Evolutionary conservation across 257 asterid species (phyloP).

Genomic region (Orobanche coerulescens): DNA sequence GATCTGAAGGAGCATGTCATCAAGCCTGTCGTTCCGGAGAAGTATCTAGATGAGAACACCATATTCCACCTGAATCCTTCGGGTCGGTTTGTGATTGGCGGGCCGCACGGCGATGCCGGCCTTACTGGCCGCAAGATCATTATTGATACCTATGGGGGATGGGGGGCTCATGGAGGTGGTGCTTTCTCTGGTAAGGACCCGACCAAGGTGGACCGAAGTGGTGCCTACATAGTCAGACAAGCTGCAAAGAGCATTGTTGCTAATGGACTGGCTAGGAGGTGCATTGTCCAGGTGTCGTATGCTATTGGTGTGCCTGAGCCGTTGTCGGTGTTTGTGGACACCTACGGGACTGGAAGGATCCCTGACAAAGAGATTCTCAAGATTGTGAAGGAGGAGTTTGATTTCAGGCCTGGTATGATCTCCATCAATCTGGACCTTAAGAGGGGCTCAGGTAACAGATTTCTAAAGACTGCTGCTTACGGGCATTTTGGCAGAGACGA

Average conservation of each 20-base stretch:
- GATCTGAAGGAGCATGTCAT: constrained; percentile 36
- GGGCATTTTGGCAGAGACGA: constrained; percentile 37
- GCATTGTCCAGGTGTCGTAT: constrained; percentile 35
- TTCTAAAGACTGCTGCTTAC: constrained; percentile 36
- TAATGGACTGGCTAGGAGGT: constrained; percentile 32
- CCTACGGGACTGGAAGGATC: constrained; percentile 29
- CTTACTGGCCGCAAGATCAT: constrained; percentile 43
- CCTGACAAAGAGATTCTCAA: constrained; percentile 31
- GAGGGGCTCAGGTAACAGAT: constrained; percentile 31
- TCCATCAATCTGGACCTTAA: constrained; percentile 33
- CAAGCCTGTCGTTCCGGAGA: constrained; percentile 31
- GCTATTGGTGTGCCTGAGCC: constrained; percentile 40
- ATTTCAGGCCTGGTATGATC: constrained; percentile 43
- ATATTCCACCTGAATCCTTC: constrained; percentile 36
- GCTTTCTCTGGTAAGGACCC: constrained; percentile 42
- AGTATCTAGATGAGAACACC: constrained; percentile 35
- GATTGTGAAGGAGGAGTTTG: constrained; percentile 38
- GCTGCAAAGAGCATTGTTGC: constrained; percentile 41
- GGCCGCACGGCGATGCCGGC: constrained; percentile 42
- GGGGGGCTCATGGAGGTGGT: constrained; percentile 42
- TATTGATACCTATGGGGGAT: constrained; percentile 38
- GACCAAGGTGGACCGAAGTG: constrained; percentile 36
- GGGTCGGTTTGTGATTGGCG: constrained; percentile 37
- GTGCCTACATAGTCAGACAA: constrained; percentile 33
- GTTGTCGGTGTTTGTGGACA: constrained; percentile 30